Evolutionary conservation across 169 alveolate species (phyloP), one percentile per base, ranked within the genome.

Genomic region (Cryptosporidium parvum): DNA sequence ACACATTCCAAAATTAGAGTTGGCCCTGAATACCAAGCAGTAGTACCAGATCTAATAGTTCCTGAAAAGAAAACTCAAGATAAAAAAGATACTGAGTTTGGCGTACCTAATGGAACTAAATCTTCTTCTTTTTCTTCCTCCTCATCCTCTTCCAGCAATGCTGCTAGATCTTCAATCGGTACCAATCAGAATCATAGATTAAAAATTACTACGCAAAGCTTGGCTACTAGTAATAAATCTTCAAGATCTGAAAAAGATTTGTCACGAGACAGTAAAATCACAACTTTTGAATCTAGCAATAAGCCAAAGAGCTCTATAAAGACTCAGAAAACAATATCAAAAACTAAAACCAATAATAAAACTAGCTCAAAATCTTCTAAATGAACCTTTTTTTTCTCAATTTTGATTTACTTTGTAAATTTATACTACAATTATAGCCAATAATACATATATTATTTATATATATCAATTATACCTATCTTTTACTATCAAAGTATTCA

Each of bases 11-110:
- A 59, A 45, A 80, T 80, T 48, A 58, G 89, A n/a, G 44, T 80
- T 26, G 89, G 89, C 0, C 89, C 89, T 21, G 80, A 80, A 65
- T 80, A 61, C 67, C 89, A 80, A 21, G 89, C 89, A 23, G 89
- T 80, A 12, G 2, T 80, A 39, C 89, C 89, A n/a, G 89, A 80
- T 80, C 67, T 80, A 29, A 0, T 42, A 10, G 42, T n/a, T 31
- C 29, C 65, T 9, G 84, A 48, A 44, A 29, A 21, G 18, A 26
- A 29, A 3, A 6, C 59, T 52, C 10, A 23, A 23, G 18, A 52
- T 31, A 52, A 8, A 52, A 26, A 18, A 42, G 23, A 44, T 44
- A 21, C n/a, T 7, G 31, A 69, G 3, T 29, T 14, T 21, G 23
- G 16, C 3, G 31, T 3, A 12, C 6, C 31, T 0, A 39, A 65